These are phyloP conservation scores for Colletotrichum incanum DNA, from an alignment of 2,329 filamentous ascomycete genomes.

Conservation along the genomic window DNA sequence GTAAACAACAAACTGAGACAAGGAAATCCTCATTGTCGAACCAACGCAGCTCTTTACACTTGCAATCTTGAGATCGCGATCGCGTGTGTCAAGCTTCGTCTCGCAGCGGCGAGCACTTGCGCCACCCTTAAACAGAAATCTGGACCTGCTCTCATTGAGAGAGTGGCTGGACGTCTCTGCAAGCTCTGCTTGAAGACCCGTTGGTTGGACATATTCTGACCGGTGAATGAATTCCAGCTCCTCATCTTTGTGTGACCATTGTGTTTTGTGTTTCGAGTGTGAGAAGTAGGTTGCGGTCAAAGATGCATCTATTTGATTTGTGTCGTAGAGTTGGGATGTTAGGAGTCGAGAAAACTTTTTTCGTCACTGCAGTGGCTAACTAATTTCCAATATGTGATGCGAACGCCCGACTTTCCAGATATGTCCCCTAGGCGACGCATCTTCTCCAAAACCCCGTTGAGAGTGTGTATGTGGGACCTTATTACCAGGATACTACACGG, in stretches of 20 bases:
- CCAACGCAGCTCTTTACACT: not conserved
- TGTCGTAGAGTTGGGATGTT: not conserved
- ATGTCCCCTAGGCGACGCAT: not conserved
- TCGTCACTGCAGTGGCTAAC: not conserved
- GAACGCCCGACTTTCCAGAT: not conserved
- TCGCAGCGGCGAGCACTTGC: not conserved
- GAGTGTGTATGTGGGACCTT: no score
- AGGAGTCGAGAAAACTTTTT: fast-evolving
- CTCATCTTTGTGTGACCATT: not conserved
- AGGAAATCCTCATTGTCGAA: not conserved
- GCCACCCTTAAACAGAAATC: not conserved
- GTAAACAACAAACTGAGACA: not conserved
- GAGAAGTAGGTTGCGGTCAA: not conserved
- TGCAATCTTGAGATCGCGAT: not conserved
- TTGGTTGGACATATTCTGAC: not conserved
- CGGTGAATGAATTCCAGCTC: not conserved
- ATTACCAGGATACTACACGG: not conserved
- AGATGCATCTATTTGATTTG: not conserved
- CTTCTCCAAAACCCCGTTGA: not conserved
- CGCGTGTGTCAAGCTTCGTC: not conserved
- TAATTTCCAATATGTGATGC: not conserved
- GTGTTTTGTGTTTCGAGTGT: not conserved
- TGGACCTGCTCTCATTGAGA: not conserved
- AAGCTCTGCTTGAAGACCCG: not conserved
- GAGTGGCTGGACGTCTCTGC: no score